Conservation (phyloP, 176 grass and related monocot genomes). For the Secale cereale region DNA sequence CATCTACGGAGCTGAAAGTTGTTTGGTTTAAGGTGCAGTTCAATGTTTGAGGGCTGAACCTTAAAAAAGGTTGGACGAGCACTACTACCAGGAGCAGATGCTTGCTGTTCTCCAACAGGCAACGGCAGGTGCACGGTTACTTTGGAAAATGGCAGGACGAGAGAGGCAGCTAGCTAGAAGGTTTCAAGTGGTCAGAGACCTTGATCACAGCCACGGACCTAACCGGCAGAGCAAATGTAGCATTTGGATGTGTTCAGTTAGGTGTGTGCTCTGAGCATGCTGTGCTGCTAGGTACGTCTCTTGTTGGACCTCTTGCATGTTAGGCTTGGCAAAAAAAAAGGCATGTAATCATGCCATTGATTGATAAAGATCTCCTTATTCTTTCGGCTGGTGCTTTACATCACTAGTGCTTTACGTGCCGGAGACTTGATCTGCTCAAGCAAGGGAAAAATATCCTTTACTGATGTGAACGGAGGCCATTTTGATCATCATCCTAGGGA, state of each 20-base stretch:
- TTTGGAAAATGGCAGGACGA: not conserved
- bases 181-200: not conserved
- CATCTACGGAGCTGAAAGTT: too few relatives aligned
- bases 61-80: not conserved
- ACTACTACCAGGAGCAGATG: not conserved
- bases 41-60: not conserved
- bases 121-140: not conserved
- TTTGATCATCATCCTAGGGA: too few relatives aligned
- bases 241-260: constrained; percentile 20
- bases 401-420: constrained; percentile 5
- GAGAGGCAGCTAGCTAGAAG: not conserved
- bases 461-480: too few relatives aligned
- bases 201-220: not conserved
- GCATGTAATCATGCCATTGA: not conserved
- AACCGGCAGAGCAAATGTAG: not conserved
- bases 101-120: not conserved
- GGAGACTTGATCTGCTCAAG: constrained; percentile 23
- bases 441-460: not conserved
- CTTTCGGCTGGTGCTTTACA: not conserved
- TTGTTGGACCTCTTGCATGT: not conserved
- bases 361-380: too few relatives aligned
- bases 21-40: not conserved
- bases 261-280: not conserved
- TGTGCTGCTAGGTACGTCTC: not conserved
- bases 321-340: not conserved